Conservation (phyloP, 352 stramenopile genomes). For the Globisporangium polare region DNA sequence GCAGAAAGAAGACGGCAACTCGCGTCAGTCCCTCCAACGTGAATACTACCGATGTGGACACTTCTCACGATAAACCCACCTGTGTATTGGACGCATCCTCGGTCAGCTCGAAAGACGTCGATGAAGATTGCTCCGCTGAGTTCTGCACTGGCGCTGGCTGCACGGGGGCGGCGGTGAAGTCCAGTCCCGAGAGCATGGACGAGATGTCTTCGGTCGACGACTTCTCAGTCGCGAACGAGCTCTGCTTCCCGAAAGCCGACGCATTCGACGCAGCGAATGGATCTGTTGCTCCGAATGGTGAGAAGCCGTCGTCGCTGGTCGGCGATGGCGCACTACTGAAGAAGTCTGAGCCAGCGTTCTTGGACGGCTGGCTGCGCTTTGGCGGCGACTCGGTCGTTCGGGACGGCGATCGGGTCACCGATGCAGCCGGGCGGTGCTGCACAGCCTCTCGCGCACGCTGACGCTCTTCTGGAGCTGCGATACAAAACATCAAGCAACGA, state of each 20-base stretch:
- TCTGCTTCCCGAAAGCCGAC: constrained; percentile 4
- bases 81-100: constrained; percentile 27
- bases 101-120: constrained; percentile 19
- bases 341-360: constrained; percentile 2
- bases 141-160: constrained; percentile 19
- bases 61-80: constrained; percentile 10
- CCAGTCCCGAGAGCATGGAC: constrained; percentile 71
- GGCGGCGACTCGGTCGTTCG: constrained; percentile 8
- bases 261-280: constrained; percentile 12
- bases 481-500: neutral
- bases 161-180: constrained; percentile 54
- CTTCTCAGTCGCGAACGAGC: constrained; percentile 10
- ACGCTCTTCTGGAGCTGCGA: constrained; percentile 38
- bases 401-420: constrained; percentile 6
- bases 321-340: constrained; percentile 6
- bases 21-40: neutral
- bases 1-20: neutral
- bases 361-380: constrained; percentile 4
- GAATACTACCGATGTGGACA: neutral
- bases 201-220: constrained; percentile 48
- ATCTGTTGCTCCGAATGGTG: constrained; percentile 11
- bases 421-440: constrained; percentile 16
- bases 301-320: constrained; percentile 8
- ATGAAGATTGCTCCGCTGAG: constrained; percentile 11
- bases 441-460: constrained; percentile 44